Evolutionary conservation across 345 rosid genomes (phyloP).

Genomic region (Rhodamnia rubescens): DNA sequence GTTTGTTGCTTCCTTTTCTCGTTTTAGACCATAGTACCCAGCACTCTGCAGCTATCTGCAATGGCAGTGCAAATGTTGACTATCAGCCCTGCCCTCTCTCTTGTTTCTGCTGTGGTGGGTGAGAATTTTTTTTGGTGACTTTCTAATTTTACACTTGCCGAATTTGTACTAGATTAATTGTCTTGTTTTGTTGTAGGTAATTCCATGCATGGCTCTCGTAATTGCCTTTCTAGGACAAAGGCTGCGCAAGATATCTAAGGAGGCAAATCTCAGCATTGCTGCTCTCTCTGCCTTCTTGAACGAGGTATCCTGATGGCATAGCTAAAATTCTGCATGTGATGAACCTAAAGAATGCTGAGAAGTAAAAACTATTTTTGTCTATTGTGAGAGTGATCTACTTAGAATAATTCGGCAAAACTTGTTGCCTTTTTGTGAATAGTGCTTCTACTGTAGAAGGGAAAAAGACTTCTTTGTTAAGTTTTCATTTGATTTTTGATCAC

Average conservation of each 20-base stretch:
- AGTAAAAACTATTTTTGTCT: not conserved
- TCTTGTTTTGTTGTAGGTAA: constrained; percentile 28
- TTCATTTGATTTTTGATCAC: not conserved
- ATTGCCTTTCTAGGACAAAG: constrained; percentile 67
- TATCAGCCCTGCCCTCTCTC: constrained; percentile 66
- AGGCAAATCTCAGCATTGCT: constrained; percentile 60
- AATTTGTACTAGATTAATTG: not conserved
- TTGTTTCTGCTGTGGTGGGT: constrained; percentile 72
- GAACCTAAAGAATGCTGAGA: not conserved
- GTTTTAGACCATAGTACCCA: constrained; percentile 74
- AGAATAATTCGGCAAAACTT: not conserved
- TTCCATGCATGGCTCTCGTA: constrained; percentile 63
- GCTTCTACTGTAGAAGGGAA: not conserved
- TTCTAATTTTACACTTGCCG: not conserved
- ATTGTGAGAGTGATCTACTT: not conserved
- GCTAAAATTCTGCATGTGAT: not conserved
- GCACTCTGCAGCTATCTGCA: constrained; percentile 58
- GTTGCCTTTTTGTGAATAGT: not conserved
- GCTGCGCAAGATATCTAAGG: constrained; percentile 65
- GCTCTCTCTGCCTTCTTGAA: constrained; percentile 72
- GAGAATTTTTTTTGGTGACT: not conserved
- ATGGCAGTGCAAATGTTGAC: constrained; percentile 77
- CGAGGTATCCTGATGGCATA: constrained; percentile 33
- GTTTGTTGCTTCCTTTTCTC: not conserved
- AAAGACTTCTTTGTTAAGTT: not conserved